A percentile compares a stretch with the other conserved stretches of the same genome.
These are phyloP conservation scores for Exobasidium cylindrosporum DNA, from an alignment of 1,284 basidiomycete species.

Conservation along the genomic window DNA sequence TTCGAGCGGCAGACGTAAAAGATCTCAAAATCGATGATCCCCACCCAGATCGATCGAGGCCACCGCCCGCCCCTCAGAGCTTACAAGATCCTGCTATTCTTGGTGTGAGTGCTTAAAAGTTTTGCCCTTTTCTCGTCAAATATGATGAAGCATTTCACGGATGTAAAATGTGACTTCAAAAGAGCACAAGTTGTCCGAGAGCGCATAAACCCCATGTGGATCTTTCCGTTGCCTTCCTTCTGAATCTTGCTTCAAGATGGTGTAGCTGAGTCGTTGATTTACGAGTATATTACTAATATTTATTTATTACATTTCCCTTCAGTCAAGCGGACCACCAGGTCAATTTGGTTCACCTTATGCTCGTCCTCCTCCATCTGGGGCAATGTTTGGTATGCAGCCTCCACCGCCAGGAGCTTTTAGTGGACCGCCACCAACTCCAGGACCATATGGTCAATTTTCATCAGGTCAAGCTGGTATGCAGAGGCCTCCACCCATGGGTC, in stretches of 20 bases:
- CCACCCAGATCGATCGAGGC: constrained; percentile 31
- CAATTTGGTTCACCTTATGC: constrained; percentile 12
- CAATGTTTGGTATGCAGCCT: constrained; percentile 26
- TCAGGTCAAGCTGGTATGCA: constrained; percentile 5
- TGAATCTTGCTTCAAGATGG: constrained; percentile 56
- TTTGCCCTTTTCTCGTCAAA: too few species aligned
- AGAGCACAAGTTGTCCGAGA: constrained; percentile 62
- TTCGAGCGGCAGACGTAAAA: constrained; percentile 56
- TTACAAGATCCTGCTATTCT: constrained; percentile 48
- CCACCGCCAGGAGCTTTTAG: constrained; percentile 17
- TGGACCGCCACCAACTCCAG: constrained; percentile 3
- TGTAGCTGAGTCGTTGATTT: background rate
- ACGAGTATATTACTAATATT: background rate
- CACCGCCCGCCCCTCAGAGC: constrained; percentile 15
- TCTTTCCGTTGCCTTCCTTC: constrained; percentile 72
- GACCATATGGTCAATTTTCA: constrained; percentile 12
- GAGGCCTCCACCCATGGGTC: background rate
- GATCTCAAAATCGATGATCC: constrained; percentile 57
- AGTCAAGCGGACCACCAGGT: constrained; percentile 9
- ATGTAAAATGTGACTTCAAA: constrained; percentile 63
- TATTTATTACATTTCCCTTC: background rate
- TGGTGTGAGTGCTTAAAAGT: constrained; percentile 47
- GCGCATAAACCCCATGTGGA: constrained; percentile 70
- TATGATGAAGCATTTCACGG: constrained; percentile 61
- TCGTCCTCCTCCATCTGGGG: constrained; percentile 12